Evolutionary conservation across 345 rosid species (phyloP), one percentile per base, ranked within the genome.

Genomic region (Microthlaspi erraticum): DNA sequence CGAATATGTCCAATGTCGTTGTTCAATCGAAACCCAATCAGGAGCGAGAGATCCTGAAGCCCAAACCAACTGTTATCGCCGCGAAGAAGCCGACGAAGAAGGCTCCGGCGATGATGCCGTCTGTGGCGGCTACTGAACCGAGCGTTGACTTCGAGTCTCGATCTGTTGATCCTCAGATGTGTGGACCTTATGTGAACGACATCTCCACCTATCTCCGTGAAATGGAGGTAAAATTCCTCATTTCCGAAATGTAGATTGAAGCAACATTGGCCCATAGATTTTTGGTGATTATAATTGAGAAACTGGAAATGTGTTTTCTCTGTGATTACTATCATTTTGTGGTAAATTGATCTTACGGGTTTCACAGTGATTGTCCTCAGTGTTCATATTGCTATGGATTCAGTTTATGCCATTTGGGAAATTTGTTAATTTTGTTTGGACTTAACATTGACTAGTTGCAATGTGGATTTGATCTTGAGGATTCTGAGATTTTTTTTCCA

Each of bases 131-230:
- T 54, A 2, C 2, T 43, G 11, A n/a, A 31, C 36, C 43, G 13
- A 51, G 33, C 5, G 5, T 8, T 0, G 63, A 10, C 1, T 19
- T 50, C 23, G 69, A 61, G 8, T 51, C 75, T 20, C 6, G 69
- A 60, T 71, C 68, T 60, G 75, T n/a, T 51, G 75, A 71, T 63
- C 69, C 75, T 32, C 75, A 61, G 75, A 61, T 71, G 61, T 71
- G 69, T 71, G 69, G 48, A 19, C 69, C 75, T 61, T 71, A 39
- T 61, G 75, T 12, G 6, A 33, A 0, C n/a, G 69, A 71, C 57
- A 71, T 71, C n/a, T 39, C 29, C 19, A n/a, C 67, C 1, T 71
- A 71, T 61, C 61, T 71, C 16, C 60, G 75, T 53, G 61, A 63
- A 51, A 51, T 71, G 61, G 75, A 71, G 75, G 75, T 71, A 61